Conservation (phyloP, 2,329 filamentous ascomycete genomes). For the Cyanodermella asteris region DNA sequence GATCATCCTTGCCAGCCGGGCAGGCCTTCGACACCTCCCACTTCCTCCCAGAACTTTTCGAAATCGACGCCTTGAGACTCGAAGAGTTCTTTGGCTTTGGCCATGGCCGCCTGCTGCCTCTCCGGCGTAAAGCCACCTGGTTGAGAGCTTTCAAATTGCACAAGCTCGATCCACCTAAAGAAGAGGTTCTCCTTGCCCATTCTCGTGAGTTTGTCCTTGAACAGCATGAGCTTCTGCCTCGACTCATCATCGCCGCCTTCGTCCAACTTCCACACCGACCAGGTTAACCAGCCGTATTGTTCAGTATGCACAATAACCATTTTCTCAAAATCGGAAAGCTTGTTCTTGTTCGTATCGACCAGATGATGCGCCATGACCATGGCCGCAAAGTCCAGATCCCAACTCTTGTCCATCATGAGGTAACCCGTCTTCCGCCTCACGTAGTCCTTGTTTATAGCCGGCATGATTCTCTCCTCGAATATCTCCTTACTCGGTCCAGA, state of each 20-base stretch:
- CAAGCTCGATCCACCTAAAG: constrained; percentile 78
- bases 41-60: constrained; percentile 53
- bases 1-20: constrained; percentile 28
- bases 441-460: constrained; percentile 45
- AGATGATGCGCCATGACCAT: constrained; percentile 57
- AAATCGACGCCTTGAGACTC: constrained; percentile 59
- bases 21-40: constrained; percentile 38
- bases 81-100: constrained; percentile 57
- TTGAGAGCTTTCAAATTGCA: constrained; percentile 65
- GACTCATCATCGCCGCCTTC: constrained; percentile 33
- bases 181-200: constrained; percentile 78
- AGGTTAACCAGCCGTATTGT: constrained; percentile 48
- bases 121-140: constrained; percentile 60
- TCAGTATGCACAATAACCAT: constrained; percentile 47
- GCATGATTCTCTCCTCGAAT: constrained; percentile 39
- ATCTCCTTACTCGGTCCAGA: constrained; percentile 27
- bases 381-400: constrained; percentile 65
- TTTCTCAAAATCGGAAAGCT: constrained; percentile 41
- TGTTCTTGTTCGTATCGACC: constrained; percentile 31
- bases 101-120: constrained; percentile 47
- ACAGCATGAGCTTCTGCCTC: constrained; percentile 53
- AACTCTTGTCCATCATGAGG: constrained; percentile 61
- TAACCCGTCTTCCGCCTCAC: constrained; percentile 68
- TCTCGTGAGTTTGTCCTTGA: constrained; percentile 51
- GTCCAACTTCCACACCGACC: constrained; percentile 31